Evolutionary conservation across 306 rosid species (phyloP), one percentile per base, ranked within the genome.

Genomic region (Lagenaria siceraria): DNA sequence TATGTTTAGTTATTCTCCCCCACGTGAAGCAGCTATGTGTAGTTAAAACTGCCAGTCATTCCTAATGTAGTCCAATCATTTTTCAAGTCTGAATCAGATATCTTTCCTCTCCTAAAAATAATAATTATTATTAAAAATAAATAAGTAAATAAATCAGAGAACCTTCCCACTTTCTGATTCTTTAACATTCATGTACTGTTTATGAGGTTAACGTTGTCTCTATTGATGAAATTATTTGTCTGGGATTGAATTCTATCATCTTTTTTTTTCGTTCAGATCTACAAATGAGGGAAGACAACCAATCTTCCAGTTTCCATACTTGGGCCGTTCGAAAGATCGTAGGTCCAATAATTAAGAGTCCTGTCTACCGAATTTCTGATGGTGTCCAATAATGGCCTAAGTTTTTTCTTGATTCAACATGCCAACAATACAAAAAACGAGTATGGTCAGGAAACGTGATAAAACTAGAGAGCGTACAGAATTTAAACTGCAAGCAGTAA

Each of bases 121-220:
- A 52, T 19, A 0, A 53, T 19, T 17, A 51, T 51, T 51, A 51
- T 51, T 51, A 49, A 17, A 52, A 17, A 1, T 6, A 14, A 52
- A 53, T 4, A 15, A 54, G 15, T 11, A 49, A 54, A 51, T 14
- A 24, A 46, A 46, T 42, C 56, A 24, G 22, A 70, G 55, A 46
- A 46, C 56, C 14, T 70, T 71, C 42, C 59, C 40, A 4, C 25
- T 48, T 48, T 25, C n/a, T 46, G 58, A 43, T 25, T 65, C 55
- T 25, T 65, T 48, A 24, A 71, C 40, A 25, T 48, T 46, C 25
- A 13, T 15, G 75, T 24, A 71, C 33, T 4, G n/a, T 71, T 71
- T 71, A 48, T 71, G 76, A 7, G 75, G 55, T 24, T 69, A 42
- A 42, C 75, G 36, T 69, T 69, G 75, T 46, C 55, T 69, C 55